These are phyloP conservation scores for Penicillium flavigenum DNA, from an alignment of 495 filamentous ascomycete genomes.

Conservation along the genomic window DNA sequence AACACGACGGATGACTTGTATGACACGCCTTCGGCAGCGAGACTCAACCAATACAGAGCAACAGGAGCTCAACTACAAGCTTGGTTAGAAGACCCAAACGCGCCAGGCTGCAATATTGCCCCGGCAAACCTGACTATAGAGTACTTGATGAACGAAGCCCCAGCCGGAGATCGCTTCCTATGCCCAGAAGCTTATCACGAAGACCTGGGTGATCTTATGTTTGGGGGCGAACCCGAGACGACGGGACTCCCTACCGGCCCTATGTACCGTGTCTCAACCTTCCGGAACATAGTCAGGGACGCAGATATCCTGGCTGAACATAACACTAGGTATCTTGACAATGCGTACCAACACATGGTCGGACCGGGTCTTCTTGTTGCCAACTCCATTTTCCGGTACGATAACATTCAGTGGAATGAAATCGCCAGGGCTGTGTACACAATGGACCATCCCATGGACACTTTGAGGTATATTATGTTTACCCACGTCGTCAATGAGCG, in stretches of 20 bases:
- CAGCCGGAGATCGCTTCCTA: neutral
- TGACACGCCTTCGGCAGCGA: neutral
- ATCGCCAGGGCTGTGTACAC: neutral
- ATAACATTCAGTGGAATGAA: neutral
- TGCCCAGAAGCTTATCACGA: neutral
- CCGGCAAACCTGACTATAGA: neutral
- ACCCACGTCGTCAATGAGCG: neutral
- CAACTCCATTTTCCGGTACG: neutral
- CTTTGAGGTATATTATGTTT: neutral
- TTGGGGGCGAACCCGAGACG: neutral
- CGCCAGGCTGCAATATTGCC: neutral
- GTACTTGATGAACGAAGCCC: neutral
- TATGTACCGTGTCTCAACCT: neutral
- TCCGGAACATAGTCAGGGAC: neutral
- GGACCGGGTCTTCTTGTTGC: neutral
- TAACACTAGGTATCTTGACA: too few species aligned
- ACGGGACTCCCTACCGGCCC: neutral
- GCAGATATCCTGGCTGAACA: neutral
- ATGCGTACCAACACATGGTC: neutral
- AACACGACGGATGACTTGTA: neutral
- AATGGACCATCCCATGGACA: neutral
- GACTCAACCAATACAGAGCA: neutral
- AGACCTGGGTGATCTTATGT: neutral
- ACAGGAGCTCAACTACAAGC: neutral
- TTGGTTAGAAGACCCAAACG: neutral